phyloP scores from a whole-genome alignment of 371 early-diverging fungal genomes.

The Saksenaea oblongispora region DNA sequence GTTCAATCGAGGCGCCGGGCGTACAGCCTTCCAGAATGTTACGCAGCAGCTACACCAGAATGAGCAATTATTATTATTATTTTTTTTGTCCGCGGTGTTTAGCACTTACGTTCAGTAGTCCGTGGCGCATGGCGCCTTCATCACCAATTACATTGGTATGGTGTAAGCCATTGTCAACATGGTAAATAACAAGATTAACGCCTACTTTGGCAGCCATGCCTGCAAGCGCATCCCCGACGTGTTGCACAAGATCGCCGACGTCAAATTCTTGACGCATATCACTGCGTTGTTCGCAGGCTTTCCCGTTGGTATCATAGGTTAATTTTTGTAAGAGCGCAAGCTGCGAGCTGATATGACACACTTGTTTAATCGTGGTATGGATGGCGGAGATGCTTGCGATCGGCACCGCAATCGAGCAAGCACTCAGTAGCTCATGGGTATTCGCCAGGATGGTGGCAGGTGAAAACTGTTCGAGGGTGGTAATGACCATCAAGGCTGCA shows the following conservation, averaged over 20 bases:
- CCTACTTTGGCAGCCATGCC: slow-evolving; percentile 59
- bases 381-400: slow-evolving; percentile 53
- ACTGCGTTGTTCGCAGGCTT: slow-evolving; percentile 4
- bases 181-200: slow-evolving; percentile 65
- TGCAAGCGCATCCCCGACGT: slow-evolving; percentile 64
- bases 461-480: slow-evolving; percentile 56
- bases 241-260: slow-evolving; percentile 62
- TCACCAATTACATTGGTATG: slow-evolving; percentile 60
- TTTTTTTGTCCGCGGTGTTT: neutral
- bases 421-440: slow-evolving; percentile 49
- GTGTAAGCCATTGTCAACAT: slow-evolving; percentile 55
- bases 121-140: slow-evolving; percentile 58
- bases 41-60: slow-evolving; percentile 50
- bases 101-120: slow-evolving; percentile 54
- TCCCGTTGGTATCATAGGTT: neutral
- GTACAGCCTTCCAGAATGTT: slow-evolving; percentile 58
- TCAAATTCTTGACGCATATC: slow-evolving; percentile 47
- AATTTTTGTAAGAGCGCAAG: slow-evolving; percentile 12
- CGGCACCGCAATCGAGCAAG: slow-evolving; percentile 57
- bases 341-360: slow-evolving; percentile 39
- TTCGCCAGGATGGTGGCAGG: slow-evolving; percentile 41
- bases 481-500: slow-evolving; percentile 51
- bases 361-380: slow-evolving; percentile 38
- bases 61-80: neutral
- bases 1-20: slow-evolving; percentile 60